phyloP scores from a whole-genome alignment of 2,329 filamentous ascomycete species.

The Furcasterigmium sp. region DNA sequence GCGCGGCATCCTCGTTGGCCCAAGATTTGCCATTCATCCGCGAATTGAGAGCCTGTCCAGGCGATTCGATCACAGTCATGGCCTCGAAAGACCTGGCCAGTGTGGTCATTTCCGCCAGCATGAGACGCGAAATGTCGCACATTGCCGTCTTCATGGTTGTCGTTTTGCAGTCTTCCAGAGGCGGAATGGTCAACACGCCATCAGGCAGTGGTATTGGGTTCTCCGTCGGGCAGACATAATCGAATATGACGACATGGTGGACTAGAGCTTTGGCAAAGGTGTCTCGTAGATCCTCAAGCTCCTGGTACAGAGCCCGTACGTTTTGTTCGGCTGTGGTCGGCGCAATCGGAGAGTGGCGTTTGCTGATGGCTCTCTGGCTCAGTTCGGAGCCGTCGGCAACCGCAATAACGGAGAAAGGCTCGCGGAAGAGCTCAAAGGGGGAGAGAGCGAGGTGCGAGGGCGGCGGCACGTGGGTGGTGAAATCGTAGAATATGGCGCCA shows the following conservation, averaged over 20 bases:
- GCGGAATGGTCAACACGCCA: constrained; percentile 67
- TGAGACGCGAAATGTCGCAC: constrained; percentile 69
- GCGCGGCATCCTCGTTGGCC: constrained; percentile 31
- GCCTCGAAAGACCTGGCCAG: constrained; percentile 69
- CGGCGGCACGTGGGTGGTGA: constrained; percentile 75
- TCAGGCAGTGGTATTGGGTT: constrained; percentile 54
- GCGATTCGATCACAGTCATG: constrained; percentile 72
- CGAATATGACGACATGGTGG: constrained; percentile 76
- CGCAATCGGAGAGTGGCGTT: constrained; percentile 46
- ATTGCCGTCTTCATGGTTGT: constrained; percentile 80
- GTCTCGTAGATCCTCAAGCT: constrained; percentile 66
- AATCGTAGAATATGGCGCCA: constrained; percentile 82
- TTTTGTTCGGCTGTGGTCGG: constrained; percentile 50
- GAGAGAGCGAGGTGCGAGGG: constrained; percentile 73
- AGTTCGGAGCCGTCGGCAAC: constrained; percentile 77
- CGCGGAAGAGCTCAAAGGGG: constrained; percentile 86
- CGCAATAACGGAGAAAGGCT: constrained; percentile 77
- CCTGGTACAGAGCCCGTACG: constrained; percentile 55
- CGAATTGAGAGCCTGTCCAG: constrained; percentile 45
- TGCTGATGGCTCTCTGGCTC: constrained; percentile 45
- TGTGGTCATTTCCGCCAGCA: constrained; percentile 71
- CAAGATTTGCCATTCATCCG: constrained; percentile 35
- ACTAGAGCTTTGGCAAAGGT: constrained; percentile 71
- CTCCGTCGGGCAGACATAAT: constrained; percentile 50
- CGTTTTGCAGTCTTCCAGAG: constrained; percentile 59